Conservation (phyloP, 345 rosid species). For the Orychophragmus violaceus region DNA sequence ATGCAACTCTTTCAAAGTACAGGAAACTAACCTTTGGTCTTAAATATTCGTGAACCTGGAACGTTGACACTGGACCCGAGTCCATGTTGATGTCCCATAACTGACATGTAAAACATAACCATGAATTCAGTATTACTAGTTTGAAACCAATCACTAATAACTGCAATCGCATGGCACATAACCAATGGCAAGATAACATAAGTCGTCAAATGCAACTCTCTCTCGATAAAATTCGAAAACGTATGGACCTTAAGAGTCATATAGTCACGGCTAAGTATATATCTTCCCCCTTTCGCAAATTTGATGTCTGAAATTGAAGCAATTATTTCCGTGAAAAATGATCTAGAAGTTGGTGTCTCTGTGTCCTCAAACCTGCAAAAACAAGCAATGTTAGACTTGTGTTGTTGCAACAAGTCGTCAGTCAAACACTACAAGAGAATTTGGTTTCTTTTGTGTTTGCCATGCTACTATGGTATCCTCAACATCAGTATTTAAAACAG, state of each 20-base stretch:
- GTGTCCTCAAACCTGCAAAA: constrained; percentile 74
- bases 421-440: background rate
- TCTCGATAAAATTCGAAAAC: background rate
- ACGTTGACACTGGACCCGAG: constrained; percentile 88
- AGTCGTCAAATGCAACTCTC: background rate
- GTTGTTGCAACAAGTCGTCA: background rate
- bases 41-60: constrained; percentile 86
- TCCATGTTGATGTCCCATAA: constrained; percentile 98
- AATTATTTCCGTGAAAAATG: constrained; percentile 90
- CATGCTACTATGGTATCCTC: background rate
- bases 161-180: background rate
- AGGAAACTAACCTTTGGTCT: constrained; percentile 64
- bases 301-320: constrained; percentile 93
- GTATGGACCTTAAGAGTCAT: constrained; percentile 81
- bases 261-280: constrained; percentile 87
- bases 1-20: background rate
- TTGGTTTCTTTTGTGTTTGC: background rate
- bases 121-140: background rate
- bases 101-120: constrained; percentile 28
- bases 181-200: constrained; percentile 2
- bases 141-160: background rate
- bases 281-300: constrained; percentile 76
- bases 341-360: constrained; percentile 68
- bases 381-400: constrained; percentile 11
- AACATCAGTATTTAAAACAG: background rate